Evolutionary conservation across 2,329 filamentous ascomycete species (phyloP).

Genomic region (Talaromyces amestolkiae): DNA sequence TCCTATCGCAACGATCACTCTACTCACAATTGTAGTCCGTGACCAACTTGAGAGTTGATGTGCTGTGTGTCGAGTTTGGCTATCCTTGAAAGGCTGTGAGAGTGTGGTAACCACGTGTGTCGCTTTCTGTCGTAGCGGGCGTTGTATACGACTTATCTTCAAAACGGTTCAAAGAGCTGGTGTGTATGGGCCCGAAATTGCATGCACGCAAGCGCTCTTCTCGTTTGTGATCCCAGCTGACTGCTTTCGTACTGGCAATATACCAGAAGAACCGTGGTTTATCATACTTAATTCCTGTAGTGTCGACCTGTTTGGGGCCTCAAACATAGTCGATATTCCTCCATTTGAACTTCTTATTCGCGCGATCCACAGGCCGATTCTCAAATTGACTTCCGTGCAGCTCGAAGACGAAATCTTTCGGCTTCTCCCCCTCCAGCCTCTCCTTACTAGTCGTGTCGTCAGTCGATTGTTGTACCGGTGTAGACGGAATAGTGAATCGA

Average conservation of each 20-base stretch:
- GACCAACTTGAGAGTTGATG: neutral
- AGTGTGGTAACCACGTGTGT: too few species aligned
- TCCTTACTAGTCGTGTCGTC: slow-evolving; percentile 21
- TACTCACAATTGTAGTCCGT: neutral
- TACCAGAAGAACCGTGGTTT: neutral
- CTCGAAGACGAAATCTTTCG: slow-evolving; percentile 69
- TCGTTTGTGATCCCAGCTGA: neutral
- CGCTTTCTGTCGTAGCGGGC: neutral
- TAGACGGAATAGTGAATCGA: slow-evolving; percentile 63
- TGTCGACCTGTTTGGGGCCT: slow-evolving; percentile 28
- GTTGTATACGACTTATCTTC: neutral
- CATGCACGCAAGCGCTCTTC: neutral
- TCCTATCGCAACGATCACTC: neutral
- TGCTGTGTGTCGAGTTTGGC: neutral
- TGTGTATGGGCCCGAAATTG: neutral
- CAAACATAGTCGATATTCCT: slow-evolving; percentile 74
- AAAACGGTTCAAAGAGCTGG: neutral
- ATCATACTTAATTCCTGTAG: neutral
- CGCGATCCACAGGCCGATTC: slow-evolving; percentile 75
- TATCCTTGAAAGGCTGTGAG: neutral
- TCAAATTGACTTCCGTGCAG: slow-evolving; percentile 85
- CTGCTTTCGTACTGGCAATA: neutral
- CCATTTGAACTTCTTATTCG: slow-evolving; percentile 86
- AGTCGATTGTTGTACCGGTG: slow-evolving; percentile 29
- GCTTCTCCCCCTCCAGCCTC: slow-evolving; percentile 20